These are phyloP conservation scores for Boletales sp. DNA, from an alignment of 768 basidiomycete genomes.

Conservation along the genomic window DNA sequence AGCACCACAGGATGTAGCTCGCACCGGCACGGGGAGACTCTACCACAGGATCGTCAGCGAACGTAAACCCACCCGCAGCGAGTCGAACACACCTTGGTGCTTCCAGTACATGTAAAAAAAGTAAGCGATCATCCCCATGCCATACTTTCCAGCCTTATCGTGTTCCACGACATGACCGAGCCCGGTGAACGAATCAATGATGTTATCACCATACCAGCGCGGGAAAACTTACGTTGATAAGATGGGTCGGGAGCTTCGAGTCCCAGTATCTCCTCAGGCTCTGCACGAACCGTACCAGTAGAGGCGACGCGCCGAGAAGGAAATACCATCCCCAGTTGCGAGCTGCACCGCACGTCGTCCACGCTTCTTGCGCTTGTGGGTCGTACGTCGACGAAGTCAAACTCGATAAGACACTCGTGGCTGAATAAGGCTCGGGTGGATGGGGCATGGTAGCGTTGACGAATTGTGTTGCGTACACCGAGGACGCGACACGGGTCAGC, in stretches of 20 bases:
- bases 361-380: constrained; percentile 41
- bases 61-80: too few relatives aligned
- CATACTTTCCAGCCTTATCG: constrained; percentile 79
- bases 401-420: neutral
- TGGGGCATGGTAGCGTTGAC: neutral
- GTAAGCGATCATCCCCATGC: constrained; percentile 57
- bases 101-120: constrained; percentile 77
- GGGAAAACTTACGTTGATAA: constrained; percentile 66
- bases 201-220: neutral
- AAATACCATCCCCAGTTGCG: constrained; percentile 61
- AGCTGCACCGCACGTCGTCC: constrained; percentile 36
- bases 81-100: constrained; percentile 43
- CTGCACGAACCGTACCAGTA: constrained; percentile 76
- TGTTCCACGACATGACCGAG: neutral
- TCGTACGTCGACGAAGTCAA: constrained; percentile 12
- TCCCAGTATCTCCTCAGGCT: constrained; percentile 84
- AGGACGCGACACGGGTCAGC: too few relatives aligned
- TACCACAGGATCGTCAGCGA: neutral
- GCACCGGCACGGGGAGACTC: constrained; percentile 37
- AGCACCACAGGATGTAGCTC: constrained; percentile 65
- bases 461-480: neutral
- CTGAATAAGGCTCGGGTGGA: neutral
- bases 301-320: constrained; percentile 57
- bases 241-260: constrained; percentile 65
- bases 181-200: neutral